These are phyloP conservation scores for Eucalyptus rudis DNA, from an alignment of 345 rosid species.

Conservation along the genomic window DNA sequence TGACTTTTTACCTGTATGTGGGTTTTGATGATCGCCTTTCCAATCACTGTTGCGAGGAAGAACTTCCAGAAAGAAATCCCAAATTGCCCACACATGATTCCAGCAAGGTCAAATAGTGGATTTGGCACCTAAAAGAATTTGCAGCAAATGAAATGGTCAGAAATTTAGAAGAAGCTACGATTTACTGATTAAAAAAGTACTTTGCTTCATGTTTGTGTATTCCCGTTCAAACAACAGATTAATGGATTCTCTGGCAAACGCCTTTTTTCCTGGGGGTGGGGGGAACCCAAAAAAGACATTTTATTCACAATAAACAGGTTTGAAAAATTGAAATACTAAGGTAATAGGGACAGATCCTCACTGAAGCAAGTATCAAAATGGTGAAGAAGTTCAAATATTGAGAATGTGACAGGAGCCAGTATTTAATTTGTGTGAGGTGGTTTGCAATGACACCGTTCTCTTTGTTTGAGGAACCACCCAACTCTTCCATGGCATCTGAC, in stretches of 20 bases:
- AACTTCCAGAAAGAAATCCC: slow-evolving; percentile 92
- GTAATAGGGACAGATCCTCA: slow-evolving; percentile 16
- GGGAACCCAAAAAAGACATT: no score
- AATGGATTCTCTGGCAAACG: neutral
- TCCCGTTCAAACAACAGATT: neutral
- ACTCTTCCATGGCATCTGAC: slow-evolving; percentile 44
- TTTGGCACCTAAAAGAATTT: slow-evolving; percentile 66
- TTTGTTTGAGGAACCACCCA: slow-evolving; percentile 49
- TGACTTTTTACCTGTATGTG: slow-evolving; percentile 66
- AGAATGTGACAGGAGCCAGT: slow-evolving; percentile 55
- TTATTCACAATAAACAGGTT: neutral
- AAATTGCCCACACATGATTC: slow-evolving; percentile 98
- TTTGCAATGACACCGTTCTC: slow-evolving; percentile 46
- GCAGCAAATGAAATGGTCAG: neutral
- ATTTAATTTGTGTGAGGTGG: slow-evolving; percentile 33
- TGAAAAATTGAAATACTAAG: neutral
- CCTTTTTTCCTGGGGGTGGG: neutral
- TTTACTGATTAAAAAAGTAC: neutral
- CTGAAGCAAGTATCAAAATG: slow-evolving; percentile 91
- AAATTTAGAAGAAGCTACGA: neutral
- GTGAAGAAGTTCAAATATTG: slow-evolving; percentile 82
- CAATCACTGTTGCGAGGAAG: slow-evolving; percentile 76
- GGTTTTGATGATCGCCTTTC: slow-evolving; percentile 89
- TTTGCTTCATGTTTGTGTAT: neutral
- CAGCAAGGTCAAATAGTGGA: slow-evolving; percentile 98